A percentile compares a stretch with the other conserved stretches of the same genome.
Conservation (phyloP, 768 basidiomycete genomes). For the Cystofilobasidium bisporidii region DNA sequence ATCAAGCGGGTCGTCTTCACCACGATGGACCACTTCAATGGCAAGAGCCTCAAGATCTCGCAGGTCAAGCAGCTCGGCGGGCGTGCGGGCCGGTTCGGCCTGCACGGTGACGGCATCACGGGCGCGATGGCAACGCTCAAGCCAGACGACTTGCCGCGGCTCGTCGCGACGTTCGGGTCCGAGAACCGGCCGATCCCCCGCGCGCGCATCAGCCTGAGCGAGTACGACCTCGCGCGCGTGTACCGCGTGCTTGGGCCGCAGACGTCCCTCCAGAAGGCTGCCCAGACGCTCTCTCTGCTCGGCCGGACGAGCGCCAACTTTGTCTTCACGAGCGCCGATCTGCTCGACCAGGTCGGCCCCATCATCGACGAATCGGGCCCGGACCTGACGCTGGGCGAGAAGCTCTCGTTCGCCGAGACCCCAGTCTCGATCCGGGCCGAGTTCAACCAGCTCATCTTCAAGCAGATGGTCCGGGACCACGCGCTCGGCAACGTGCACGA, state of each 20-base stretch:
- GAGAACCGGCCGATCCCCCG: slow-evolving; percentile 48
- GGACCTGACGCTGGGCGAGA: slow-evolving; percentile 37
- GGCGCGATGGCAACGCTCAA: slow-evolving; percentile 69
- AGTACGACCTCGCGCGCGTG: slow-evolving; percentile 33
- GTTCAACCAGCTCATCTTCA: slow-evolving; percentile 34
- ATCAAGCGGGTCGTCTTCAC: slow-evolving; percentile 81
- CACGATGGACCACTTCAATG: slow-evolving; percentile 57
- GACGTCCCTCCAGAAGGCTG: slow-evolving; percentile 39
- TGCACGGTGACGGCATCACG: slow-evolving; percentile 45
- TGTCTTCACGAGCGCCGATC: slow-evolving; percentile 25
- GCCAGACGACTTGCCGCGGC: slow-evolving; percentile 52
- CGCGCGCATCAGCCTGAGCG: slow-evolving; percentile 46
- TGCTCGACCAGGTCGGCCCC: slow-evolving; percentile 34
- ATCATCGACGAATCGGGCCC: slow-evolving; percentile 35
- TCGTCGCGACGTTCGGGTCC: slow-evolving; percentile 51
- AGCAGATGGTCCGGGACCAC: slow-evolving; percentile 45
- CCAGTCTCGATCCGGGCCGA: slow-evolving; percentile 40
- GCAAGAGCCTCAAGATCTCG: slow-evolving; percentile 53
- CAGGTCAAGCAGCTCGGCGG: slow-evolving; percentile 92
- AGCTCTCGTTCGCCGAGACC: slow-evolving; percentile 37
- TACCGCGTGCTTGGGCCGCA: slow-evolving; percentile 38
- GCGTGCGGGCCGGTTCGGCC: slow-evolving; percentile 78
- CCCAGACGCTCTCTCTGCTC: slow-evolving; percentile 35
- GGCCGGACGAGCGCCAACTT: slow-evolving; percentile 36
- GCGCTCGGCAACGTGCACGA: slow-evolving; percentile 44